A percentile compares a stretch with the other conserved stretches of the same genome.
These are phyloP conservation scores for Cnidoscolus chayamansa DNA, from an alignment of 441 rosid genomes.

Conservation along the genomic window DNA sequence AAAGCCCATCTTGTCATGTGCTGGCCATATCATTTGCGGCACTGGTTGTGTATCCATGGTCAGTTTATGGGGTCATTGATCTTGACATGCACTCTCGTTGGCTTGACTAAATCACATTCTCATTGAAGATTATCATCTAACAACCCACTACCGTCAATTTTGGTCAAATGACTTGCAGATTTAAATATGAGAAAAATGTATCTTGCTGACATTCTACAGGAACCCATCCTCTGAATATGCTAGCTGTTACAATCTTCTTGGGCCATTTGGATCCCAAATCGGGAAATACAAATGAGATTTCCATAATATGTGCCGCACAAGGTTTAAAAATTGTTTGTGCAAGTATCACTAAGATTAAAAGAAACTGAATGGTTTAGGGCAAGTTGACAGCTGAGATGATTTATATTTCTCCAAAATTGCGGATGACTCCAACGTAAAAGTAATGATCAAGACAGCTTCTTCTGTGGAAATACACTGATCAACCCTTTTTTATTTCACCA, in stretches of 20 bases:
- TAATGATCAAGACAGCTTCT: slow-evolving; percentile 41
- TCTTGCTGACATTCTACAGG: neutral
- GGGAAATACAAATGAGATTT: slow-evolving; percentile 17
- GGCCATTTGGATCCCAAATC: slow-evolving; percentile 13
- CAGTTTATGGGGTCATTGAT: no score
- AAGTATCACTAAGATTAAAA: slow-evolving; percentile 17
- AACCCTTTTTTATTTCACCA: slow-evolving; percentile 24
- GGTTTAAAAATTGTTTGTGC: slow-evolving; percentile 14
- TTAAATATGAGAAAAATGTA: neutral
- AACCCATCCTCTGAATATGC: neutral
- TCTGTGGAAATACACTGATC: slow-evolving; percentile 32
- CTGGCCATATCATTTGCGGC: no score
- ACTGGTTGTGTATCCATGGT: no score
- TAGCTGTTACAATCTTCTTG: slow-evolving; percentile 3
- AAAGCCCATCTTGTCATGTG: no score
- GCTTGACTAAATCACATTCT: neutral
- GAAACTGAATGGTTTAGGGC: slow-evolving; percentile 18
- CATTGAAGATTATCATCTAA: slow-evolving; percentile 3
- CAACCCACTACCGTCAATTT: slow-evolving; percentile 6
- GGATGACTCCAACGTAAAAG: slow-evolving; percentile 39
- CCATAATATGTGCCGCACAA: slow-evolving; percentile 12
- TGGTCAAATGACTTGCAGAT: slow-evolving; percentile 1
- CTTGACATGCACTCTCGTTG: no score
- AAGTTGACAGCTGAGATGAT: slow-evolving; percentile 34
- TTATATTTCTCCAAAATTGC: slow-evolving; percentile 37